Evolutionary conservation across 2,329 filamentous ascomycete genomes (phyloP), one percentile per base, ranked within the genome.

Genomic region (Pyricularia sp.): DNA sequence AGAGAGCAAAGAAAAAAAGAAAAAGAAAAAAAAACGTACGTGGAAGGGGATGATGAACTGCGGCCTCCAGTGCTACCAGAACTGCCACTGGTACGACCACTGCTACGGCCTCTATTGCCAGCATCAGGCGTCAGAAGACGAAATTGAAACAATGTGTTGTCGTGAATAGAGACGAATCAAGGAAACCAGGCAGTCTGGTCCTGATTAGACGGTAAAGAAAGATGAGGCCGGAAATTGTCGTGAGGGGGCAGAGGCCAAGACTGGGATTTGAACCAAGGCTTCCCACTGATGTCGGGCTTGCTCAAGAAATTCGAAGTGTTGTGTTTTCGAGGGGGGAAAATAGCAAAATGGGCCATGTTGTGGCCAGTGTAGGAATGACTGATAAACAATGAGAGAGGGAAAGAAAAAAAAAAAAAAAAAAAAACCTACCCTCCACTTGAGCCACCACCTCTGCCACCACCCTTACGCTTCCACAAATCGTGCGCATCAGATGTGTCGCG

Each of bases 401-500:
- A n/a, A 65, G 4, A 25, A 17, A 42, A n/a, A 7, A 42, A 17
- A 14, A n/a, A 42, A 4, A 10, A 9, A 36, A 7, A 23, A 17
- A 33, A 65, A 30, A 65, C 67, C 58, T 68, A 68, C 67, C 78
- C 72, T 63, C 78, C 74, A n/a, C 73, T 66, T 11, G 71, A 67
- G 20, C 77, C 78, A 11, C 83, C 82, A 69, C 84, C 78, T 10
- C 85, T 85, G 7, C 86, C 87, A 65, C 87, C 87, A 50, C 87
- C 87, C 73, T 85, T 85, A 71, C 87, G 82, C 80, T 87, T 88
- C 79, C 81, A 88, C 26, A 89, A 77, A 36, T 87, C 81, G 68
- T 83, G 76, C 4, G 66, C 58, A 1, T 28, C 28, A 68, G 42
- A 33, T 26, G 42, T 68, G 31, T 36, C 68, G 11, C 42, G 65